A percentile compares a stretch with the other conserved stretches of the same genome.
Evolutionary conservation across 2,329 filamentous ascomycete species (phyloP).

Genomic region (Beauveria asiatica): DNA sequence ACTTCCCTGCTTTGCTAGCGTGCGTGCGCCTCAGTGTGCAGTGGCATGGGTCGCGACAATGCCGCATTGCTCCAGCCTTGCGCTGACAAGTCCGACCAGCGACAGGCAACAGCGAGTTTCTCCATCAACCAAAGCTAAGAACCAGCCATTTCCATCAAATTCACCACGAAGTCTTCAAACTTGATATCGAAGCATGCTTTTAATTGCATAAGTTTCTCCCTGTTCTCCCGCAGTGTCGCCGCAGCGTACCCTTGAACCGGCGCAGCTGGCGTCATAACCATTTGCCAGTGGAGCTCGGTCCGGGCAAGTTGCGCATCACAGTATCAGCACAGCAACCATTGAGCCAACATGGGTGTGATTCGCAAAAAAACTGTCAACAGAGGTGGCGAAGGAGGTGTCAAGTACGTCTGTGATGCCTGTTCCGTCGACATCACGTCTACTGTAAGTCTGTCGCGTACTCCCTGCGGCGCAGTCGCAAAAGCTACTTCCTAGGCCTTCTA

Average conservation of each 20-base stretch:
- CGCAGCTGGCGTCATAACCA: slow-evolving; percentile 9
- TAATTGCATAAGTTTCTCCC: not conserved
- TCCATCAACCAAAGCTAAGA: slow-evolving; percentile 2
- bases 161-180: not conserved
- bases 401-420: slow-evolving; percentile 96
- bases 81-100: slow-evolving; percentile 3
- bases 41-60: not conserved
- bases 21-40: not conserved
- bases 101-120: not conserved
- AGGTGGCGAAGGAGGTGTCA: slow-evolving; percentile 79
- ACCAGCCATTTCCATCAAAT: slow-evolving; percentile 4
- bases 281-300: not conserved
- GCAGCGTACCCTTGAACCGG: not conserved
- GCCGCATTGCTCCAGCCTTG: not conserved
- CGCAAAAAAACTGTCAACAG: slow-evolving; percentile 87
- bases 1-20: not conserved
- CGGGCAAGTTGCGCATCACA: not conserved
- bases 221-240: not conserved
- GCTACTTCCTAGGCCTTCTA: not conserved
- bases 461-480: not conserved
- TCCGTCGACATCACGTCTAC: slow-evolving; percentile 95
- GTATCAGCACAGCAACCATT: not conserved
- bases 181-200: not conserved
- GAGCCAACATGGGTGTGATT: slow-evolving; percentile 71
- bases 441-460: slow-evolving; percentile 44